Evolutionary conservation across 176 grass and related monocot species (phyloP), one percentile per base, ranked within the genome.

Genomic region (Guadua angustifolia): DNA sequence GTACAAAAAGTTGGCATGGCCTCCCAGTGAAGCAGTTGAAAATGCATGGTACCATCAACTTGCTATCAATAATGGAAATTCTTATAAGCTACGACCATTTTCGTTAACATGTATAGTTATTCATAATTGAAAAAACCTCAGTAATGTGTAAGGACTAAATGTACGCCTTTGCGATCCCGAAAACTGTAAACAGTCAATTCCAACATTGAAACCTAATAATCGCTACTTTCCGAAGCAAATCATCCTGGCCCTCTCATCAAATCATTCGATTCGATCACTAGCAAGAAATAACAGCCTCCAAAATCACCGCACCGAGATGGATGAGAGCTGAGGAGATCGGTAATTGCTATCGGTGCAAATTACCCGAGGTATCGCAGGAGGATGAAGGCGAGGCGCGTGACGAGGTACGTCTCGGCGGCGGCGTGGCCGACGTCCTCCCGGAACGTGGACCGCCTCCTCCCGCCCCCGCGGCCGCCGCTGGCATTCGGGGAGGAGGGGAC

Each of bases 301-400:
- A 38, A 36, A 66, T 56, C 24, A 55, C n/a, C 7, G 19, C 64
- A 24, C 32, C 4, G 35, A 80, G 6, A 22, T 14, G 33, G 35
- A 18, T 49, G 59, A 38, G 24, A 62, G 6, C 38, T 5, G 21
- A n/a, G 1, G 25, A 5, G 1, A 2, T 25, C 17, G 46, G 0
- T 18, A 42, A 66, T 56, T 1, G 52, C 19, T 0, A 43, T 5
- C 40, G 18, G n/a, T 6, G 39, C 10, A 35, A 67, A 66, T 67
- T 90, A 98, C 96, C 95, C 96, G 67, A 98, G 96, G 73, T 89
- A 98, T 87, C 83, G 87, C 46, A 98, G 93, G 56, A 95, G 95
- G 43, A 60, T 87, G 84, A 98, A 86, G 4, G 95, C 78, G 61
- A 98, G 91, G 62, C 93, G 82, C 18, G 89, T 94, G 80, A 98